A percentile compares a stretch with the other conserved stretches of the same genome.
These are phyloP conservation scores for Aspergillus bridgeri DNA, from an alignment of 495 filamentous ascomycete species.

Conservation along the genomic window DNA sequence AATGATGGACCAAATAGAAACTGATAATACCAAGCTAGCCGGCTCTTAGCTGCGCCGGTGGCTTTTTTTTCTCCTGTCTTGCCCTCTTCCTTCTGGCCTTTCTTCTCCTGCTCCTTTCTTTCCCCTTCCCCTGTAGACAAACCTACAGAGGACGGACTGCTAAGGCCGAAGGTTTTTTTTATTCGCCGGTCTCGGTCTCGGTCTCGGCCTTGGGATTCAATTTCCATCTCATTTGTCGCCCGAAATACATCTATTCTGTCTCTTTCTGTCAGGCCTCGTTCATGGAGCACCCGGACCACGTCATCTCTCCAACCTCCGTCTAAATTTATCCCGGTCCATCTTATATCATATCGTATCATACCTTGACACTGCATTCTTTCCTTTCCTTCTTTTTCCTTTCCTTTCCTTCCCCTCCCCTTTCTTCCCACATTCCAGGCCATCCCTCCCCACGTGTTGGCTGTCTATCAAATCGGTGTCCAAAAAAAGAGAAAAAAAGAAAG, in stretches of 20 bases:
- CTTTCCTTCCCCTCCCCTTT: neutral
- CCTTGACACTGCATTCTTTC: neutral
- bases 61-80: constrained; percentile 3
- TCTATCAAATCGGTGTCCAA: no score
- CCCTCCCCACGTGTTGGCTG: neutral
- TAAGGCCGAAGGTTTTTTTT: no score
- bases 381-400: neutral
- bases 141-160: no score
- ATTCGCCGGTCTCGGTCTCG: neutral
- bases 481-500: no score
- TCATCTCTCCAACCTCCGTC: neutral
- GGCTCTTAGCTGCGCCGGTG: neutral
- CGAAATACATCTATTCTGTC: no score
- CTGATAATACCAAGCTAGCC: neutral
- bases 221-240: neutral
- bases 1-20: no score
- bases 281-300: neutral
- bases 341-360: constrained; percentile 4
- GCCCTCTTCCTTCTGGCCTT: constrained; percentile 5
- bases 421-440: neutral
- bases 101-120: constrained; percentile 5
- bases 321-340: neutral
- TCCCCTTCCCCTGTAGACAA: constrained; percentile 5
- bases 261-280: neutral
- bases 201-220: neutral